Conservation (phyloP, 1,139 yeast species). For the Insectozyma bohioensis region DNA sequence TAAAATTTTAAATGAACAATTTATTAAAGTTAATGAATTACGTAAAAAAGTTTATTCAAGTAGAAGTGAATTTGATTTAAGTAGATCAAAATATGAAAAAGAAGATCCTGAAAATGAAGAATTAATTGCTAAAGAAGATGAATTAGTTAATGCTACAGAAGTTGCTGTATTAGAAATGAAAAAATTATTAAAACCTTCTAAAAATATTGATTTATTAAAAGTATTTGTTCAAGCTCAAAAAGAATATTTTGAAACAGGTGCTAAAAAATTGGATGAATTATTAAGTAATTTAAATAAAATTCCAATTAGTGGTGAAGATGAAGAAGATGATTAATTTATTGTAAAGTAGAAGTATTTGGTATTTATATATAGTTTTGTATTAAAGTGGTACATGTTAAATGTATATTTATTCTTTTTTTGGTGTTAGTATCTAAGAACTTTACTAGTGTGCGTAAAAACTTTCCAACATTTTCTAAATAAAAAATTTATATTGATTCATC, state of each 20-base stretch:
- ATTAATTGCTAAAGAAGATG: slow-evolving; percentile 71
- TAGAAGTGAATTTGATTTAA: slow-evolving; percentile 67
- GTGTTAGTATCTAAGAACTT: no score
- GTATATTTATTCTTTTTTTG: not conserved
- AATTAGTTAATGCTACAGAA: slow-evolving; percentile 72
- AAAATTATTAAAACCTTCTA: slow-evolving; percentile 64
- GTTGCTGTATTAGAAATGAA: slow-evolving; percentile 78
- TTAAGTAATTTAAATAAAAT: slow-evolving; percentile 34
- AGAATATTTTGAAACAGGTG: slow-evolving; percentile 56
- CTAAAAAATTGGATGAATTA: slow-evolving; percentile 36
- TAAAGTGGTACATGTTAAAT: not conserved
- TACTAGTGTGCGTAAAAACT: no score
- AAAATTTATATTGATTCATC: no score
- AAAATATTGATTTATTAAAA: slow-evolving; percentile 60
- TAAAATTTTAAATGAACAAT: slow-evolving; percentile 52
- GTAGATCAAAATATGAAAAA: slow-evolving; percentile 42
- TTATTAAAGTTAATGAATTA: slow-evolving; percentile 58
- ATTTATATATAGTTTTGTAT: no score
- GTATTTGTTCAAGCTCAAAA: slow-evolving; percentile 65
- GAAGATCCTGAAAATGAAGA: slow-evolving; percentile 49
- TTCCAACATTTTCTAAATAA: no score
- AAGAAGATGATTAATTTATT: slow-evolving; percentile 15
- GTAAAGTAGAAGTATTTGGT: no score
- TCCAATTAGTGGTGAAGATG: slow-evolving; percentile 35
- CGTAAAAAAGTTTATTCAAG: slow-evolving; percentile 70